Percentiles rank a stretch among this genome's conserved stretches.
These are phyloP conservation scores for Echeveria elegans DNA, from an alignment of 164 flowering plant genomes.

Conservation along the genomic window DNA sequence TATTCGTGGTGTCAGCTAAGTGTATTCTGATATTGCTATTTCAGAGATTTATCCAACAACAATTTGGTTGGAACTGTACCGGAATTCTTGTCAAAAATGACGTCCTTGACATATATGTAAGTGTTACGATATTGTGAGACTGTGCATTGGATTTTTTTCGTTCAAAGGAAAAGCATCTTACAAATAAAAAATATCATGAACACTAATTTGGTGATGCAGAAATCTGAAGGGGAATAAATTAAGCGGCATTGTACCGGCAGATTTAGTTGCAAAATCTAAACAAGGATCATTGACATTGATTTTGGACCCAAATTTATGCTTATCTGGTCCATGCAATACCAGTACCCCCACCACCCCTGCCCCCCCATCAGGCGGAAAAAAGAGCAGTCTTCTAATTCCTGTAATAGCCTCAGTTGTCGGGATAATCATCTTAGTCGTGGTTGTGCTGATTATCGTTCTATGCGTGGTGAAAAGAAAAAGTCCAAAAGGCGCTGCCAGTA, in stretches of 20 bases:
- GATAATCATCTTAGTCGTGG: not conserved
- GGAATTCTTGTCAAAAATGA: constrained; percentile 12
- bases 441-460: not conserved
- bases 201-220: constrained; percentile 14
- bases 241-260: constrained; percentile 25
- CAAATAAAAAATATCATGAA: not conserved
- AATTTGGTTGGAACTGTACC: constrained; percentile 19
- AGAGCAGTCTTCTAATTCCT: not conserved
- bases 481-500: not conserved
- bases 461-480: not conserved
- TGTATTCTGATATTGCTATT: not conserved
- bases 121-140: not conserved
- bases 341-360: not conserved
- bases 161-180: not conserved
- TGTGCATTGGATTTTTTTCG: not conserved
- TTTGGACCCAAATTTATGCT: constrained; percentile 1
- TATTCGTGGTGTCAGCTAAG: not conserved
- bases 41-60: constrained; percentile 37
- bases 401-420: not conserved
- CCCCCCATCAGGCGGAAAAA: not conserved
- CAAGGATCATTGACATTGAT: constrained; percentile 17
- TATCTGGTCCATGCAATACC: not conserved
- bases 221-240: constrained; percentile 29
- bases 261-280: constrained; percentile 17
- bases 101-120: constrained; percentile 17